These are phyloP conservation scores for Calocybe cyanea DNA, from an alignment of 768 basidiomycete genomes.

Conservation along the genomic window DNA sequence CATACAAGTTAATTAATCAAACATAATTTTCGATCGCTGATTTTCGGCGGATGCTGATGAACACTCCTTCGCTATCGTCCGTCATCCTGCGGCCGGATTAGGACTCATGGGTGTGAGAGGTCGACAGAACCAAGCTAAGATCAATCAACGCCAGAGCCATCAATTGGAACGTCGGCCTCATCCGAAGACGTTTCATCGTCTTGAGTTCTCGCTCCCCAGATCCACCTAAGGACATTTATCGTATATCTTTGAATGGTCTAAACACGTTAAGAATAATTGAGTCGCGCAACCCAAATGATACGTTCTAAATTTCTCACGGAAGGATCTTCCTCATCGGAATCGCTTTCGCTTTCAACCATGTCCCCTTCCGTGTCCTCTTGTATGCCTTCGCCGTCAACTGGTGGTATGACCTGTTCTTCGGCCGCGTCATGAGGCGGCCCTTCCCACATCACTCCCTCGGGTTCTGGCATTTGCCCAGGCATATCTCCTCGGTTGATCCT, in stretches of 20 bases:
- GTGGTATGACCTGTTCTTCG: background rate
- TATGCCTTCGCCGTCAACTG: constrained; percentile 14
- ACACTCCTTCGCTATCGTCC: too few species aligned
- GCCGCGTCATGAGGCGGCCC: background rate
- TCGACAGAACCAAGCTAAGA: too few species aligned
- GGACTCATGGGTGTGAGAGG: too few species aligned
- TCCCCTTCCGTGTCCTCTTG: constrained; percentile 19
- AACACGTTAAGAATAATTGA: too few species aligned
- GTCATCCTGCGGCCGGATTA: too few species aligned
- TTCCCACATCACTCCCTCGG: constrained; percentile 19
- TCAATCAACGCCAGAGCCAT: constrained; percentile 31
- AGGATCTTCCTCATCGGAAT: constrained; percentile 43
- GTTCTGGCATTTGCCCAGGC: constrained; percentile 42
- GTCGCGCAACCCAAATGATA: too few species aligned
- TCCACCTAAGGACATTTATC: constrained; percentile 53
- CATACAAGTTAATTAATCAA: too few species aligned
- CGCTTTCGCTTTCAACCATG: constrained; percentile 22
- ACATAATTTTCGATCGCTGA: too few species aligned
- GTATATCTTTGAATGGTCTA: constrained; percentile 48
- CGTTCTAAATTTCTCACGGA: constrained; percentile 40
- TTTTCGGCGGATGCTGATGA: too few species aligned
- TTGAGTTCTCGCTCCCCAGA: constrained; percentile 43
- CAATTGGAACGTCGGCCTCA: constrained; percentile 33
- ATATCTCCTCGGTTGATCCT: constrained; percentile 34
- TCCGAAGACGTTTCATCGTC: constrained; percentile 34